Conservation (phyloP, 768 basidiomycete genomes). For the Mycena metata region DNA sequence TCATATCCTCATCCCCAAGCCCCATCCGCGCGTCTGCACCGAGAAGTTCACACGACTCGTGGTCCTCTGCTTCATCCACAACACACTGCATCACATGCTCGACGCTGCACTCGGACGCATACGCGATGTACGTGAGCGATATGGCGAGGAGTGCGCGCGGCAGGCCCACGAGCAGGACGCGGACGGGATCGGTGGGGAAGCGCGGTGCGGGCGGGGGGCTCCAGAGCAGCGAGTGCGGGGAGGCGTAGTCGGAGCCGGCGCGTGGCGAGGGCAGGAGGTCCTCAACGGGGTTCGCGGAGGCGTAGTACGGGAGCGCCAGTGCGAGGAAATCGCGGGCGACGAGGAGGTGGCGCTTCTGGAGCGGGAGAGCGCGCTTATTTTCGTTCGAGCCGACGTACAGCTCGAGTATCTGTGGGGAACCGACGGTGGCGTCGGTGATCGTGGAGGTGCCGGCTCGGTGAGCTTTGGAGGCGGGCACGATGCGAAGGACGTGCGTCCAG, state of each 20-base stretch:
- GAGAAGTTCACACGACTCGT: conserved; percentile 21
- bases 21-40: conserved; percentile 27
- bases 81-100: conserved; percentile 33
- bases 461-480: conserved; percentile 14
- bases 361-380: conserved; percentile 16
- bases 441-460: conserved; percentile 7
- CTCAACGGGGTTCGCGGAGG: conserved; percentile 21
- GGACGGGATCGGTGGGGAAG: conserved; percentile 31
- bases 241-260: too few species aligned
- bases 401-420: neutral
- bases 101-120: conserved; percentile 27
- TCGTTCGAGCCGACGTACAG: conserved; percentile 19
- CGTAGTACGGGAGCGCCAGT: conserved; percentile 36
- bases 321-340: conserved; percentile 39
- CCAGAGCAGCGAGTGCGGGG: neutral
- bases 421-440: neutral
- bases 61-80: conserved; percentile 30
- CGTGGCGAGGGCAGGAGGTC: too few species aligned
- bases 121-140: conserved; percentile 31
- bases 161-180: conserved; percentile 30
- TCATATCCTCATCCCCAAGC: conserved; percentile 14
- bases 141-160: conserved; percentile 27
- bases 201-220: neutral
- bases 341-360: conserved; percentile 20
- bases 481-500: conserved; percentile 36